These are phyloP conservation scores for Podila clonocystis DNA, from an alignment of 192 early-diverging fungal genomes.

Conservation along the genomic window DNA sequence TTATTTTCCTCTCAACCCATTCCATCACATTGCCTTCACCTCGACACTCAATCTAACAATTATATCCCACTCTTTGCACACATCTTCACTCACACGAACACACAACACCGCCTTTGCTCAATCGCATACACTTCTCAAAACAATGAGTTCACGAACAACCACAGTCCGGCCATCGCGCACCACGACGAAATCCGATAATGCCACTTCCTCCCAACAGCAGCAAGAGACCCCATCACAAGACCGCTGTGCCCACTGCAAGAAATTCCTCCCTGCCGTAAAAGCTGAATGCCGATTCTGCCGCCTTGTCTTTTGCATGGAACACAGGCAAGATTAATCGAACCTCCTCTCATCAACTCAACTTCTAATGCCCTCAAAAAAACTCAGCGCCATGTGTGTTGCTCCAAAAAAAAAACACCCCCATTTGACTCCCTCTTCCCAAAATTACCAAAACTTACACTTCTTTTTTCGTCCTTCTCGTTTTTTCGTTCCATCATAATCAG, in stretches of 20 bases:
- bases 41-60: neutral
- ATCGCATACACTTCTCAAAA: neutral
- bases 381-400: too few relatives aligned
- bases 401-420: too few relatives aligned
- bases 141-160: slow-evolving; percentile 41
- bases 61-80: too few relatives aligned
- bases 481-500: slow-evolving; percentile 6
- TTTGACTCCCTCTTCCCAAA: too few relatives aligned
- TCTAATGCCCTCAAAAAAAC: neutral
- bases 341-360: neutral
- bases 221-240: slow-evolving; percentile 29
- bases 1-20: neutral
- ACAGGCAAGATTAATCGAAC: slow-evolving; percentile 9
- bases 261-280: slow-evolving; percentile 43
- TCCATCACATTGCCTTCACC: neutral
- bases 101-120: too few relatives aligned
- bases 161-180: slow-evolving; percentile 36
- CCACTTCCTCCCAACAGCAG: neutral
- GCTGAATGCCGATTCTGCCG: slow-evolving; percentile 39
- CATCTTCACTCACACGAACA: too few relatives aligned
- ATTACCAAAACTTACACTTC: neutral
- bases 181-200: slow-evolving; percentile 21
- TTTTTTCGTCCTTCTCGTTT: neutral
- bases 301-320: slow-evolving; percentile 45
- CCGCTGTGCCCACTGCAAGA: slow-evolving; percentile 47